phyloP scores from a whole-genome alignment of 805 yeast species.

The Kluyveromyces aestuarii region DNA sequence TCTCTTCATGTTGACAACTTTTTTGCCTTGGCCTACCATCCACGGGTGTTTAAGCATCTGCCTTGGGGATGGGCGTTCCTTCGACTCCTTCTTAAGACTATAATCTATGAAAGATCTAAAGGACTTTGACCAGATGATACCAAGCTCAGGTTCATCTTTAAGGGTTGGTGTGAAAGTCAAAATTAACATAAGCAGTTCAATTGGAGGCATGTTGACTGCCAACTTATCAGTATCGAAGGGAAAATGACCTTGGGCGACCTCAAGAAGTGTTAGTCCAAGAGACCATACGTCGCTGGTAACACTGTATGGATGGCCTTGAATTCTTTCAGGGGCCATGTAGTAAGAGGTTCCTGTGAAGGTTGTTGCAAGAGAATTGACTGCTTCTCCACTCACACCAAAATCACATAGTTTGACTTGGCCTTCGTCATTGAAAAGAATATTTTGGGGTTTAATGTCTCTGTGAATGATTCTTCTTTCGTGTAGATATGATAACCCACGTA shows the following conservation, averaged over 20 bases:
- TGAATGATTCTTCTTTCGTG: conserved; percentile 86
- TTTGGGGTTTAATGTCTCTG: conserved; percentile 93
- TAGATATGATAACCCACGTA: conserved; percentile 76
- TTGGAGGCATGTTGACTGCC: conserved; percentile 58
- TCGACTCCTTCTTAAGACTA: conserved; percentile 72
- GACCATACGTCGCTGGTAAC: conserved; percentile 98
- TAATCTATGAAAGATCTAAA: conserved; percentile 76
- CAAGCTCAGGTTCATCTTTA: conserved; percentile 65
- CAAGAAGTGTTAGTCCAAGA: conserved; percentile 80
- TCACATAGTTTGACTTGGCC: conserved; percentile 93
- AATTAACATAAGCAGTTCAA: conserved; percentile 74
- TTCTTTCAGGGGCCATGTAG: conserved; percentile 98
- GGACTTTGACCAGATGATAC: conserved; percentile 71
- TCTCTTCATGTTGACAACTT: conserved; percentile 75
- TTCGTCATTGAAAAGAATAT: conserved; percentile 60
- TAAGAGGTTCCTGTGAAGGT: conserved; percentile 96
- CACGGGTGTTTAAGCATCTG: conserved; percentile 94
- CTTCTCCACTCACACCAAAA: conserved; percentile 97
- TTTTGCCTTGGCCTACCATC: conserved; percentile 67
- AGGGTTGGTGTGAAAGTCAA: conserved; percentile 75
- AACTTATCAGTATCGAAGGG: conserved; percentile 52
- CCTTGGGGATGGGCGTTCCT: conserved; percentile 80
- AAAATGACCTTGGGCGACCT: conserved; percentile 86
- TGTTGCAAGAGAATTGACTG: conserved; percentile 88
- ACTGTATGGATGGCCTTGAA: conserved; percentile 90